Conservation (phyloP, 805 yeast species). For the Yamadazyma paraphyllophila region DNA sequence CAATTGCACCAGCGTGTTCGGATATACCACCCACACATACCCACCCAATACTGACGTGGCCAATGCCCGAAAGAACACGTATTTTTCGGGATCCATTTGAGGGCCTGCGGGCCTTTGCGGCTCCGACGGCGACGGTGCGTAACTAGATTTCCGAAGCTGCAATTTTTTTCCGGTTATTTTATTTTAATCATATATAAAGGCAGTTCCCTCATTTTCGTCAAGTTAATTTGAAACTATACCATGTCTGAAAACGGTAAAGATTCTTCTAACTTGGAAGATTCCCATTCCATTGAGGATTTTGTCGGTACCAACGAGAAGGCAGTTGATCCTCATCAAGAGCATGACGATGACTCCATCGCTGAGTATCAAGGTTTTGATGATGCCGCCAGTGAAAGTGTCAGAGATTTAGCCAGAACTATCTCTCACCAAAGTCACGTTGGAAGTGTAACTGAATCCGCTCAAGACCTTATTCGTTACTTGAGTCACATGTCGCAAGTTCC, state of each 20-base stretch:
- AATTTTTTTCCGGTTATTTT: background rate
- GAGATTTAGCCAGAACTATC: constrained; percentile 15
- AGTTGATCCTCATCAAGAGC: background rate
- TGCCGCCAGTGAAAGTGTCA: constrained; percentile 18
- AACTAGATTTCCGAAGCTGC: background rate
- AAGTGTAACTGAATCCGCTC: constrained; percentile 13
- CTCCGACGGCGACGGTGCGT: background rate
- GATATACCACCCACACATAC: background rate
- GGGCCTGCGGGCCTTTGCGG: background rate
- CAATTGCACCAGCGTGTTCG: background rate
- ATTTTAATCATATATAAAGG: background rate
- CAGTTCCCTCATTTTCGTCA: background rate
- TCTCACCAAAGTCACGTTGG: constrained; percentile 14
- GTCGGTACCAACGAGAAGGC: background rate
- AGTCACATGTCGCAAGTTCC: constrained; percentile 45
- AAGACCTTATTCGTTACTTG: constrained; percentile 35
- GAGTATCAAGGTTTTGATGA: constrained; percentile 21
- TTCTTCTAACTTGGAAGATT: constrained; percentile 9
- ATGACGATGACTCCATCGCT: constrained; percentile 14
- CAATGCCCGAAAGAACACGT: background rate
- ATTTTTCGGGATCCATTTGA: too few species aligned
- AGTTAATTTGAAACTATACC: background rate
- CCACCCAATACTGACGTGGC: background rate
- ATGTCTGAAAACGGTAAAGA: constrained; percentile 7
- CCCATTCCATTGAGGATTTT: constrained; percentile 10